phyloP scores from a whole-genome alignment of 352 stramenopile species.

The Aphanomyces euteiches region DNA sequence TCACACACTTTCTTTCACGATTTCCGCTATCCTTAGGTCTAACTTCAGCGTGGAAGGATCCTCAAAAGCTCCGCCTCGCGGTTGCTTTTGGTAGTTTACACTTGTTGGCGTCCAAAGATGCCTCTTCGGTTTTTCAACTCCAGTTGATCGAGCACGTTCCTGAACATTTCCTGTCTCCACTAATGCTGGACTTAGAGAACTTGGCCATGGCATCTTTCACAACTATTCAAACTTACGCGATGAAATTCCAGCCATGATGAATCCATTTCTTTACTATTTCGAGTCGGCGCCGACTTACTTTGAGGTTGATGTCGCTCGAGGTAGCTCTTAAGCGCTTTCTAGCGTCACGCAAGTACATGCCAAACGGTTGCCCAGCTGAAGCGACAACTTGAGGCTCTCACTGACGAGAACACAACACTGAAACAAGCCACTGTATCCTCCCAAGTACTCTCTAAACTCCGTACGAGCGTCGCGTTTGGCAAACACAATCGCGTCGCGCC shows the following conservation, averaged over 20 bases:
- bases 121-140: background rate
- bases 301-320: background rate
- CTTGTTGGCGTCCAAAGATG: background rate
- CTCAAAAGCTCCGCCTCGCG: constrained; percentile 10
- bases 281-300: constrained; percentile 3
- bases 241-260: background rate
- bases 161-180: background rate
- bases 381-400: background rate
- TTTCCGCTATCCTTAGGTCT: background rate
- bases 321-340: background rate
- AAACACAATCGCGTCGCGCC: constrained; percentile 8
- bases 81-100: constrained; percentile 7
- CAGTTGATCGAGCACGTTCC: constrained; percentile 13
- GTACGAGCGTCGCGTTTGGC: constrained; percentile 9
- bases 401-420: background rate
- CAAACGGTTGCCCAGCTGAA: background rate
- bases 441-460: background rate
- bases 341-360: background rate
- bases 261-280: constrained; percentile 17
- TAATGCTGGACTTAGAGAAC: background rate
- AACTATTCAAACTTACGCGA: background rate
- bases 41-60: constrained; percentile 3
- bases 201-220: background rate
- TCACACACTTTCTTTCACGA: background rate
- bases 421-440: constrained; percentile 3